Conservation (phyloP, 352 stramenopile genomes). For the Globisporangium yorkense region DNA sequence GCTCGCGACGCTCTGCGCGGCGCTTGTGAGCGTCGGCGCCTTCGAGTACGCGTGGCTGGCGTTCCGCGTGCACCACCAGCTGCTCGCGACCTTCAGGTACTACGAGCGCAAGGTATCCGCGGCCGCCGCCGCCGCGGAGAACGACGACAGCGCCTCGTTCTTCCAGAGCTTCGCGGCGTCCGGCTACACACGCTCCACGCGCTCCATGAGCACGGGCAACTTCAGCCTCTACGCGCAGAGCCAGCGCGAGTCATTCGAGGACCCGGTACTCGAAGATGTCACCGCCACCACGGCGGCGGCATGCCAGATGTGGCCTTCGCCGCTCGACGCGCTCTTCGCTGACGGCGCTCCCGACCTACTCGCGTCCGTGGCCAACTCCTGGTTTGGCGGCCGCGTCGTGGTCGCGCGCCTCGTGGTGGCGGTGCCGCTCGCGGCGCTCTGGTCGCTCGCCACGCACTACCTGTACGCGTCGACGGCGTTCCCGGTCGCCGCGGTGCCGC, state of each 20-base stretch:
- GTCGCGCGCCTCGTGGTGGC: constrained; percentile 17
- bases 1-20: constrained; percentile 17
- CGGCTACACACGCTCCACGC: constrained; percentile 26
- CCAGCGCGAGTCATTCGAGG: constrained; percentile 28
- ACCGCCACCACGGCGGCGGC: constrained; percentile 6
- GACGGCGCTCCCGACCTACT: constrained; percentile 21
- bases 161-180: constrained; percentile 23
- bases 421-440: constrained; percentile 19
- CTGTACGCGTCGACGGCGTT: constrained; percentile 21
- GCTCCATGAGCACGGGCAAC: constrained; percentile 17
- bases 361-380: constrained; percentile 16
- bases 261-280: constrained; percentile 19
- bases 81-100: constrained; percentile 36
- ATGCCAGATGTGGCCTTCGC: constrained; percentile 8
- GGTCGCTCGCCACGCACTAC: constrained; percentile 24
- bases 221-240: constrained; percentile 15
- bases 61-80: constrained; percentile 38
- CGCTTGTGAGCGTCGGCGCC: constrained; percentile 30
- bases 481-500: constrained; percentile 23
- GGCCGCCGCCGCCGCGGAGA: constrained; percentile 7
- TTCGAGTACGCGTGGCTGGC: constrained; percentile 57
- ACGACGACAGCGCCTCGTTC: constrained; percentile 15
- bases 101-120: constrained; percentile 22
- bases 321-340: constrained; percentile 21
- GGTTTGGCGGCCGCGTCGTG: constrained; percentile 22